Evolutionary conservation across 148 eudicot genomes (phyloP).

Genomic region (Rhododendron ovatum): DNA sequence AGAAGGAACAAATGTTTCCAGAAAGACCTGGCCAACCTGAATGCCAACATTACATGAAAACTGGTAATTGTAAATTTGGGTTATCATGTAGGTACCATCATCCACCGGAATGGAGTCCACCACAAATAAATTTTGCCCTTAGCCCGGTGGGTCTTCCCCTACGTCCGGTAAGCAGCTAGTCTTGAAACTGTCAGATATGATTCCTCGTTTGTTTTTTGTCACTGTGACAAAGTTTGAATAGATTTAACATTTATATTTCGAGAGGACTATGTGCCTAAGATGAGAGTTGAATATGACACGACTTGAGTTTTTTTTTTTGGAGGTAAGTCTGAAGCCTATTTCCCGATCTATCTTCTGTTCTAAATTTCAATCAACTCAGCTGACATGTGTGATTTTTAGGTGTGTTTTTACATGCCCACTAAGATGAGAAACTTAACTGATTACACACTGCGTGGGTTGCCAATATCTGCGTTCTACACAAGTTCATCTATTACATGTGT

Average conservation of each 20-base stretch:
- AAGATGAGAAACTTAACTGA: neutral
- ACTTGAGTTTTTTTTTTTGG: neutral
- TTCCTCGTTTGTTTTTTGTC: neutral
- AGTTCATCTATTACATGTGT: neutral
- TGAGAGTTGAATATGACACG: neutral
- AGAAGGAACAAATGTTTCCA: slow-evolving; percentile 67
- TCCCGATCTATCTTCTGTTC: neutral
- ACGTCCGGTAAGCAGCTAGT: slow-evolving; percentile 62
- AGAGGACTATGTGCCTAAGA: neutral
- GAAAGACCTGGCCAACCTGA: slow-evolving; percentile 91
- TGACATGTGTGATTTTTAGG: neutral
- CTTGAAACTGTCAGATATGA: neutral
- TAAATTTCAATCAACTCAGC: neutral
- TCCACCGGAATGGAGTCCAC: slow-evolving; percentile 62
- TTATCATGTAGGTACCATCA: slow-evolving; percentile 88
- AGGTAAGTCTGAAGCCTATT: neutral
- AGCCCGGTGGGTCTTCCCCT: slow-evolving; percentile 88
- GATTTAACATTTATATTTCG: neutral
- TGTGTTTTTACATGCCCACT: neutral
- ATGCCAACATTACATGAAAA: slow-evolving; percentile 83
- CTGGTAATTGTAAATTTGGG: slow-evolving; percentile 91
- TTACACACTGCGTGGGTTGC: neutral
- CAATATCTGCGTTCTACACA: neutral
- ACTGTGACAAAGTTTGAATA: neutral
- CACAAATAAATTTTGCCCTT: slow-evolving; percentile 40